phyloP scores from a whole-genome alignment of 2,329 filamentous ascomycete genomes.

The Microcyclospora pomicola region DNA sequence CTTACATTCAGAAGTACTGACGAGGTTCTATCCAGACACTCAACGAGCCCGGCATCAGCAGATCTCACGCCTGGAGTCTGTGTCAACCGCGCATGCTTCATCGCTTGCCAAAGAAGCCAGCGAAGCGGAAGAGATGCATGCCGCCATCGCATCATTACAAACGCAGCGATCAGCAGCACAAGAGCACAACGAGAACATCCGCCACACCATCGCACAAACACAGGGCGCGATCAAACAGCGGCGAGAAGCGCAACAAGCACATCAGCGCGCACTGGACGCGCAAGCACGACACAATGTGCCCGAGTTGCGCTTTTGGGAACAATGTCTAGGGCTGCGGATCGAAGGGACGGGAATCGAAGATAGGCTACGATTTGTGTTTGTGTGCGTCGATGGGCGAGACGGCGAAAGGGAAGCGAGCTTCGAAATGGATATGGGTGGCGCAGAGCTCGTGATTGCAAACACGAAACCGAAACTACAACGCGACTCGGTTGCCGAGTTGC shows the following conservation, averaged over 20 bases:
- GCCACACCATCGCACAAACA: slow-evolving; percentile 46
- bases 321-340: slow-evolving; percentile 74
- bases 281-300: slow-evolving; percentile 83
- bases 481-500: slow-evolving; percentile 61
- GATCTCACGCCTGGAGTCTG: slow-evolving; percentile 67
- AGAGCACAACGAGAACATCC: slow-evolving; percentile 41
- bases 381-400: slow-evolving; percentile 71
- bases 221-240: slow-evolving; percentile 57
- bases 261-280: slow-evolving; percentile 61
- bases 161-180: slow-evolving; percentile 42
- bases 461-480: slow-evolving; percentile 70
- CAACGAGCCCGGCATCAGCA: slow-evolving; percentile 78
- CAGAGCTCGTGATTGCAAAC: slow-evolving; percentile 75
- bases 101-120: slow-evolving; percentile 62
- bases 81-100: slow-evolving; percentile 56
- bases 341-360: slow-evolving; percentile 73
- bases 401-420: slow-evolving; percentile 90
- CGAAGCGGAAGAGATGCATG: slow-evolving; percentile 53
- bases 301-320: slow-evolving; percentile 92
- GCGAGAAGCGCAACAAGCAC: slow-evolving; percentile 56
- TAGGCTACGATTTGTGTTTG: slow-evolving; percentile 78
- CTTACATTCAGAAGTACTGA: slow-evolving; percentile 5
- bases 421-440: slow-evolving; percentile 65
- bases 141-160: slow-evolving; percentile 43
- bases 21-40: slow-evolving; percentile 50